Conservation (phyloP, 768 basidiomycete species). For the Tylopilus intermedius region DNA sequence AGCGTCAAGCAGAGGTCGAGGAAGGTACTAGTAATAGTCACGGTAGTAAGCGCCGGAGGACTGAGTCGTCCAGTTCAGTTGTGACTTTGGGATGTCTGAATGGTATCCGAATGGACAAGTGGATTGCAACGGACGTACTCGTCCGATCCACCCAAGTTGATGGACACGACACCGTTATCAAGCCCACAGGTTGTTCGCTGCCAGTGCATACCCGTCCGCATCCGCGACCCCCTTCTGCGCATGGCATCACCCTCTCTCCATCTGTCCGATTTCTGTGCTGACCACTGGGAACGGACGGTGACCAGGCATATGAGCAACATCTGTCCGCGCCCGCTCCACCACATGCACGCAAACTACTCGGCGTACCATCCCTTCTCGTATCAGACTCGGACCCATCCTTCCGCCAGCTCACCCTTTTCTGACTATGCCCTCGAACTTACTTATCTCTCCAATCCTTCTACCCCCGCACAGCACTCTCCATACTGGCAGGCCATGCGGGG, state of each 20-base stretch:
- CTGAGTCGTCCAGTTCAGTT: slow-evolving; percentile 5
- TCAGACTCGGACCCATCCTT: slow-evolving; percentile 22
- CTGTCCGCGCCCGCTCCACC: slow-evolving; percentile 56
- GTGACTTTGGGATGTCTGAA: slow-evolving; percentile 21
- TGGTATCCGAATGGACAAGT: slow-evolving; percentile 23
- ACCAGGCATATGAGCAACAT: slow-evolving; percentile 58
- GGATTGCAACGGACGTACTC: slow-evolving; percentile 12
- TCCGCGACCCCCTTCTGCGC: slow-evolving; percentile 74
- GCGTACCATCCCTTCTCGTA: slow-evolving; percentile 25
- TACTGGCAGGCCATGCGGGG: slow-evolving; percentile 65
- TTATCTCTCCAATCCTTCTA: slow-evolving; percentile 49
- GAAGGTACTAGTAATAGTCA: too few relatives aligned
- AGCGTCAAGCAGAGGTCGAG: slow-evolving; percentile 56
- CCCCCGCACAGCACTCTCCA: slow-evolving; percentile 41
- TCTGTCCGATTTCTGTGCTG: slow-evolving; percentile 8
- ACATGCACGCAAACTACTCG: slow-evolving; percentile 46
- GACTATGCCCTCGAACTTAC: slow-evolving; percentile 63
- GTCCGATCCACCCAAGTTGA: slow-evolving; percentile 11
- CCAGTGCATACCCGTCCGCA: slow-evolving; percentile 70
- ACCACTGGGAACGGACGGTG: slow-evolving; percentile 38
- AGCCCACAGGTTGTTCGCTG: slow-evolving; percentile 59
- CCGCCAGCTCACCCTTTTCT: slow-evolving; percentile 52
- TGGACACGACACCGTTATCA: slow-evolving; percentile 53
- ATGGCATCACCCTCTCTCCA: slow-evolving; percentile 42
- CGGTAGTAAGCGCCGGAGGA: slow-evolving; percentile 52